Evolutionary conservation across 768 basidiomycete species (phyloP).

Genomic region (Phlegmacium glaucopus): DNA sequence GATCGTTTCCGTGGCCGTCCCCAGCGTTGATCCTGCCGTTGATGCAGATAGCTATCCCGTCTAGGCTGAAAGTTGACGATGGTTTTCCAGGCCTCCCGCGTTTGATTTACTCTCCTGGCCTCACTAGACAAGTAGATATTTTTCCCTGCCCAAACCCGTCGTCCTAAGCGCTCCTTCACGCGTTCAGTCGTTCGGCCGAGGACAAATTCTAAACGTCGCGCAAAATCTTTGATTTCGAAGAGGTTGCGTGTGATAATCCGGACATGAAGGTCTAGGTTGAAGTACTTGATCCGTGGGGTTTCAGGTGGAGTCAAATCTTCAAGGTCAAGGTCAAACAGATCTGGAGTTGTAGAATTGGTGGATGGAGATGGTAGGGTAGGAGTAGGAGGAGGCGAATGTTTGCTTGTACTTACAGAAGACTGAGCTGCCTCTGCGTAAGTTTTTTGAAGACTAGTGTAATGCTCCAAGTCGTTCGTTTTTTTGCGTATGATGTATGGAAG

Average conservation of each 20-base stretch:
- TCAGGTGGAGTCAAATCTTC: conserved; percentile 19
- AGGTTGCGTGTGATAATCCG: conserved; percentile 53
- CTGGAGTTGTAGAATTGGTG: not conserved
- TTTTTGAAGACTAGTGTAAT: conserved; percentile 15
- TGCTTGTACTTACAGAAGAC: not conserved
- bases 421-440: not conserved
- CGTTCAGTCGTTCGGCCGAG: conserved; percentile 54
- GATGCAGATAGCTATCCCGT: conserved; percentile 1
- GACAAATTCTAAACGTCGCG: conserved; percentile 35
- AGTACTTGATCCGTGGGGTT: conserved; percentile 28
- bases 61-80: conserved; percentile 46
- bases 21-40: conserved; percentile 7
- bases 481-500: conserved; percentile 40
- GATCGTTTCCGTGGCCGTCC: not conserved
- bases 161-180: conserved; percentile 72
- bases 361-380: not conserved
- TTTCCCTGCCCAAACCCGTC: conserved; percentile 66
- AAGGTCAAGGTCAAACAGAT: conserved; percentile 36
- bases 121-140: conserved; percentile 47
- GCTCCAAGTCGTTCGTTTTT: conserved; percentile 44
- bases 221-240: conserved; percentile 43
- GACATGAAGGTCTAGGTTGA: conserved; percentile 58
- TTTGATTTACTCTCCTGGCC: conserved; percentile 28
- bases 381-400: not conserved
- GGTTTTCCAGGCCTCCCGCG: conserved; percentile 44